Percentiles rank a stretch among this genome's conserved stretches.
phyloP scores from a whole-genome alignment of 2,329 filamentous ascomycete genomes.

The Cladobotryum mycophilum region DNA sequence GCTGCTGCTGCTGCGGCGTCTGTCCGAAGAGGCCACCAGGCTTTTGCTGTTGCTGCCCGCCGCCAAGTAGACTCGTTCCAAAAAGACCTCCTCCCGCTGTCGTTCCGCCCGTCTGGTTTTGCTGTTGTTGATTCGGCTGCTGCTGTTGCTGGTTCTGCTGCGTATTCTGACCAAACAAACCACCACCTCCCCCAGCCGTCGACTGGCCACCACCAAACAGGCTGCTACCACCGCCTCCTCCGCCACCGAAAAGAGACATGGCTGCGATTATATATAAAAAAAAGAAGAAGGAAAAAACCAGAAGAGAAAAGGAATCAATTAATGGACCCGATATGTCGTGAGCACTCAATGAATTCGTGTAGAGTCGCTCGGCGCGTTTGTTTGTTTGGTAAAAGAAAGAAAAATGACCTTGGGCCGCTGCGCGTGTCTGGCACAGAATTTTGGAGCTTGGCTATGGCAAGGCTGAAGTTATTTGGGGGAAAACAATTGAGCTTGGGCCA shows the following conservation, averaged over 20 bases:
- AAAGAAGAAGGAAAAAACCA: constrained; percentile 1
- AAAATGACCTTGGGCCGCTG: constrained; percentile 8
- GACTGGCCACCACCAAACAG: constrained; percentile 7
- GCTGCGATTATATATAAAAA: constrained; percentile 2
- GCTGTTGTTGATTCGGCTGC: not conserved
- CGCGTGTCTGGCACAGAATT: constrained; percentile 26
- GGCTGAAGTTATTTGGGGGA: constrained; percentile 21
- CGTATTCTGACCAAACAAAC: constrained; percentile 14
- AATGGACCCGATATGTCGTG: constrained; percentile 10
- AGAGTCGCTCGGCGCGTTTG: constrained; percentile 13
- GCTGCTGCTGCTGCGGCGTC: constrained; percentile 13
- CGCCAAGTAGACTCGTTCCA: constrained; percentile 15
- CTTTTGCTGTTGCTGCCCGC: constrained; percentile 15
- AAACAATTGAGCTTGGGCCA: constrained; percentile 27
- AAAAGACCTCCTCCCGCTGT: constrained; percentile 15
- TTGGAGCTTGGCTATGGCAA: constrained; percentile 20
- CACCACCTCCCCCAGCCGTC: constrained; percentile 6
- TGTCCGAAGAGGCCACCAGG: constrained; percentile 12
- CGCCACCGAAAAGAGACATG: constrained; percentile 31
- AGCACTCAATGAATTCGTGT: constrained; percentile 2
- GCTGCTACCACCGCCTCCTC: constrained; percentile 12
- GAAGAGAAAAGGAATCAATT: constrained; percentile 13
- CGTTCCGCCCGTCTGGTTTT: constrained; percentile 11
- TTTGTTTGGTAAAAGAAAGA: no score
- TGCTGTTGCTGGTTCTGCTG: constrained; percentile 5